These are phyloP conservation scores for Stellera chamaejasme DNA, from an alignment of 345 rosid genomes.

Conservation along the genomic window DNA sequence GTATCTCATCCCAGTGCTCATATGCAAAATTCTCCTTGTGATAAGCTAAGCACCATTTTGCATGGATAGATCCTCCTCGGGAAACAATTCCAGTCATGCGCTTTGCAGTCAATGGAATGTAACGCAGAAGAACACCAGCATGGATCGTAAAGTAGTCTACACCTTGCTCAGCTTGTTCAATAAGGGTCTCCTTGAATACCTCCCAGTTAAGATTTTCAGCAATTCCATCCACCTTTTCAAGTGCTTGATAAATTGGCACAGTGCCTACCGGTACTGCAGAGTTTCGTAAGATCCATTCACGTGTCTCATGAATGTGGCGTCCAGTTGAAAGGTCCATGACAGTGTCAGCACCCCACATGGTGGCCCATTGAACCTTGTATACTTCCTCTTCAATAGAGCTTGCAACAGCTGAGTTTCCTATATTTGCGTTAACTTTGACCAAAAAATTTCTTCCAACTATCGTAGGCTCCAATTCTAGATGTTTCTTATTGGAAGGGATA, in stretches of 20 bases:
- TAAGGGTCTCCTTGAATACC: conserved; percentile 78
- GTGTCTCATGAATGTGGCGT: conserved; percentile 96
- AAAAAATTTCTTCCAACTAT: conserved; percentile 89
- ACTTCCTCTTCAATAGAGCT: conserved; percentile 99
- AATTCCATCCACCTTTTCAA: conserved; percentile 89
- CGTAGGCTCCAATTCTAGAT: conserved; percentile 93
- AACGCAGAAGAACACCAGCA: conserved; percentile 84
- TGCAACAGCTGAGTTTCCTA: conserved; percentile 93
- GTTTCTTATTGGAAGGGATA: conserved; percentile 97
- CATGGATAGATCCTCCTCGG: conserved; percentile 97
- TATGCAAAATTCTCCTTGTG: conserved; percentile 98
- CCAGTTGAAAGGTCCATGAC: conserved; percentile 99
- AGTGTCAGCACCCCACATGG: conserved; percentile 99
- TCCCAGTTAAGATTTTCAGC: conserved; percentile 96
- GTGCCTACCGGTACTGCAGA: conserved; percentile 98
- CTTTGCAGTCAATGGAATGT: conserved; percentile 89
- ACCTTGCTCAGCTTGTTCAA: conserved; percentile 99
- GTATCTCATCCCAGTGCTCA: conserved; percentile 98
- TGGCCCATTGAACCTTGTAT: conserved; percentile 99
- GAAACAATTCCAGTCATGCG: conserved; percentile 98
- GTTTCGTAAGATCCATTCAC: conserved; percentile 91
- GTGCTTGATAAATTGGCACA: conserved; percentile 96
- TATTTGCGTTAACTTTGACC: conserved; percentile 97
- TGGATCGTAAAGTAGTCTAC: conserved; percentile 98
- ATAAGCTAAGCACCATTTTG: conserved; percentile 95